Base-by-base conservation (phyloP, 805 yeast genomes). In the Zygosaccharomyces bailii region DNA sequence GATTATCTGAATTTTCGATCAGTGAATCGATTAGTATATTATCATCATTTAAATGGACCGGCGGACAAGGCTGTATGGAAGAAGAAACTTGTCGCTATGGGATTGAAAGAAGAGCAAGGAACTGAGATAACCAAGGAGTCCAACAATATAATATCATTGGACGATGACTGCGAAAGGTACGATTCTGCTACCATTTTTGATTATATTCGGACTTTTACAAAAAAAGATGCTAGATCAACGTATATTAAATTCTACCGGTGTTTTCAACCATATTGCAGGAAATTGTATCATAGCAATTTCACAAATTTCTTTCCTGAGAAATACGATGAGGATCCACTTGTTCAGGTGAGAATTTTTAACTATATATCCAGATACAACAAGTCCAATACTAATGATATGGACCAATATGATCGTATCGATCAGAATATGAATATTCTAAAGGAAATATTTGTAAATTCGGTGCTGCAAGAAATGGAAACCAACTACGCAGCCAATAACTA, bases 371-470 rank as follows among this genome's bases (percentile, higher is more conserved):
- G 38, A 17, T 63, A 50, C 39, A 57, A 55, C 38, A 38, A 50
- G 11, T 55, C 59, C 6, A 57, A 56, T 36, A 31, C 23, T 4
- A 53, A 50, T 31, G 62, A 56, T 44, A 29, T 16, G 20, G 44
- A 49, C 2, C 50, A 50, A 18, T 60, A 38, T 39, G 46, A 36
- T 7, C 50, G 50, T 31, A 50, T 55, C 3, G 40, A 49, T 13
- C 55, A 53, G n/a, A 54, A 58, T 29, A 43, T 55, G 10, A 52
- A 49, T 11, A 52, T 61, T 23, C 38, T 63, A 7, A 56, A 55
- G 41, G 91, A 84, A 55, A 69, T 86, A 14, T 86, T 87, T 57
- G 82, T 84, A 32, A 83, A 76, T 57, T 86, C 93, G 0, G 72
- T 84, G 5, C 60, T 86, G 11, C 64, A 79, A 36, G 95, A 87